Evolutionary conservation across 2,329 filamentous ascomycete genomes (phyloP).

Genomic region (Fusarium aywerte): DNA sequence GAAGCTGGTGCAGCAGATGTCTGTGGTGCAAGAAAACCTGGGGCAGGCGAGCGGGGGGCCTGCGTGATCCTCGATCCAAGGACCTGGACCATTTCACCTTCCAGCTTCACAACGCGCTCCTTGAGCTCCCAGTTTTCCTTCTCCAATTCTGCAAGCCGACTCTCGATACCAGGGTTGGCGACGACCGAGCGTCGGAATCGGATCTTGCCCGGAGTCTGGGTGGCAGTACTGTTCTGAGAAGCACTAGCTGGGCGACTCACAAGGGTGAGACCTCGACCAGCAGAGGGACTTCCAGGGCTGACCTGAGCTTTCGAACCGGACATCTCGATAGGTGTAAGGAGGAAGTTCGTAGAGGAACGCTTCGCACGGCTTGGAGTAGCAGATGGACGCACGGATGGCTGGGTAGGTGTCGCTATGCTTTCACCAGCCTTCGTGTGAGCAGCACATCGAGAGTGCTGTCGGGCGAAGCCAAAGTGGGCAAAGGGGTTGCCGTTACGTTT

Average conservation of each 20-base stretch:
- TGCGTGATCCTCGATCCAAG: background rate
- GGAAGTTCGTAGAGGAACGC: background rate
- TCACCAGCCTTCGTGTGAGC: slow-evolving; percentile 1
- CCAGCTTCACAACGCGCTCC: slow-evolving; percentile 20
- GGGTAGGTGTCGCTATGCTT: background rate
- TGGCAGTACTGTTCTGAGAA: background rate
- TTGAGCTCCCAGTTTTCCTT: slow-evolving; percentile 17
- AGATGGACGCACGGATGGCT: background rate
- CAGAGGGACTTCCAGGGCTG: slow-evolving; percentile 34
- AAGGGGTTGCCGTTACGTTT: background rate
- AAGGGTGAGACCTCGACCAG: slow-evolving; percentile 7
- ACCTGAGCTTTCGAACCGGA: background rate
- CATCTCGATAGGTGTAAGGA: slow-evolving; percentile 19
- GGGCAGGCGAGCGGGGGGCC: background rate
- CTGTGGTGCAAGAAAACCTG: background rate
- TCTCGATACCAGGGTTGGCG: background rate
- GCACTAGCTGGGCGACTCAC: background rate
- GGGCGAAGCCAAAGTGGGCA: background rate
- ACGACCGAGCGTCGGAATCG: background rate
- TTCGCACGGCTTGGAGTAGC: slow-evolving; percentile 3
- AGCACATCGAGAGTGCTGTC: background rate
- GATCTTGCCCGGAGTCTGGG: background rate
- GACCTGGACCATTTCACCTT: slow-evolving; percentile 17
- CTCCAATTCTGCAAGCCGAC: slow-evolving; percentile 20
- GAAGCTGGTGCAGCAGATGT: background rate